Evolutionary conservation across 306 rosid genomes (phyloP), one percentile per base, ranked within the genome.

Genomic region (Cicer bijugum): DNA sequence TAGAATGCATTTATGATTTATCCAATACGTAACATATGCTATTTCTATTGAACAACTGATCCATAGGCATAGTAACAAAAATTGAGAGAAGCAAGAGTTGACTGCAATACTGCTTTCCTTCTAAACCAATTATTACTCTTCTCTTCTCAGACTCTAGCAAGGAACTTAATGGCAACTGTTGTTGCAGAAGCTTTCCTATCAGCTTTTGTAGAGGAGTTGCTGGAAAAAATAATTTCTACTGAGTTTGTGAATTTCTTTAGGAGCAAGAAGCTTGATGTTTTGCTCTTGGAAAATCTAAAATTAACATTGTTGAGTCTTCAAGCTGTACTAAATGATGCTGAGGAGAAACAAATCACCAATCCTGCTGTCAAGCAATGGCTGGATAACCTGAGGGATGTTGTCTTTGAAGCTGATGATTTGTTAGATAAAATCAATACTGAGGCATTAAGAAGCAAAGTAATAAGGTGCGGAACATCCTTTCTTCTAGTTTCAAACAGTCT

Each of bases 381-480:
- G 10, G 43, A 67, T 57, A 19, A 56, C 28, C 53, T 79, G 1
- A 8, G 23, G 57, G 33, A 73, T n/a, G 79, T 74, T 2, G 12
- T 60, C 19, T 82, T 14, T 67, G 80, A 19, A 12, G 73, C 77
- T 3, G 79, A 73, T 1, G 73, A 77, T 35, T 3, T 59, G 8
- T 12, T 52, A 0, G 58, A 50, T 6, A 12, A 33, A 53, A 52
- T 80, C 70, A 14, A 33, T 33, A 58, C 78, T 12, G 73, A 52
- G 70, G 78, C 74, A 12, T 37, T 79, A 52, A 19, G 44, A 14
- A 8, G 56, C 28, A 72, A 56, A 28, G 20, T 56, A 15, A 44
- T 59, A 59, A 82, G 82, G 84, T 85, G 70, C 71, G 74, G 72
- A 85, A 75, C 20, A 6, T 55, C 42, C 8, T 55, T 33, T 39